Base-by-base conservation (phyloP, 1,284 basidiomycete species). In the Pascua sp. region DNA sequence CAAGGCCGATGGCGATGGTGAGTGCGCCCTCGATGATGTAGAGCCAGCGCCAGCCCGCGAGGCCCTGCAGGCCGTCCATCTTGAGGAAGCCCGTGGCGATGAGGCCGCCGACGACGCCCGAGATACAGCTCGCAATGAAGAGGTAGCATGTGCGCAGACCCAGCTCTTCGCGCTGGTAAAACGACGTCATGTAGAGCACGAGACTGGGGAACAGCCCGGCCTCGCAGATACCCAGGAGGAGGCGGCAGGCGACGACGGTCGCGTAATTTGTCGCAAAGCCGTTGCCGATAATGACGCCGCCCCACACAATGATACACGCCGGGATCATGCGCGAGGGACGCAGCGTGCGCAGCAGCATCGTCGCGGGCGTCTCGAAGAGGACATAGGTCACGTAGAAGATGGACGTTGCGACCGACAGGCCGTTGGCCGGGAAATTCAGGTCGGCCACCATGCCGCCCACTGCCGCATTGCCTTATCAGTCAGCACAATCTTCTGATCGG, bases 71-170 rank as follows among this genome's bases (percentile, higher is more conserved):
- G n/a, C 55, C 55, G 41, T 56, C 46, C 55, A 56, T 56, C 46
- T 56, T 56, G 36, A 56, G 50, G 40, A 56, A 51, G 7, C 55
- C 55, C 0, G 55, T 49, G 2, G 55, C 55, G 17, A 67, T 47
- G 2, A 76, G 59, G 8, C 73, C 71, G 16, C 71, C 72, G 11
- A 73, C 55, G 1, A 62, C 64, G 2, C 70, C 67, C 2, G 60
- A 62, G n/a, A 67, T 24, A 1, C 69, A 68, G 1, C 68, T 61
- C 37, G 63, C 62, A 41, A 65, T 57, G 49, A 71, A 74, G 32
- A 74, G 67, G 59, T 67, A 73, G 17, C 60, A 61, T n/a, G 63
- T 63, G 1, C 72, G 58, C 8, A 53, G 51, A 0, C 61, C 72
- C 13, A 66, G 61, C 54, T 74, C 71, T 13, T 66, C 53, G 4